A percentile compares a stretch with the other conserved stretches of the same genome.
Evolutionary conservation across 2,329 filamentous ascomycete species (phyloP).

Genomic region (Xylariales sp.): DNA sequence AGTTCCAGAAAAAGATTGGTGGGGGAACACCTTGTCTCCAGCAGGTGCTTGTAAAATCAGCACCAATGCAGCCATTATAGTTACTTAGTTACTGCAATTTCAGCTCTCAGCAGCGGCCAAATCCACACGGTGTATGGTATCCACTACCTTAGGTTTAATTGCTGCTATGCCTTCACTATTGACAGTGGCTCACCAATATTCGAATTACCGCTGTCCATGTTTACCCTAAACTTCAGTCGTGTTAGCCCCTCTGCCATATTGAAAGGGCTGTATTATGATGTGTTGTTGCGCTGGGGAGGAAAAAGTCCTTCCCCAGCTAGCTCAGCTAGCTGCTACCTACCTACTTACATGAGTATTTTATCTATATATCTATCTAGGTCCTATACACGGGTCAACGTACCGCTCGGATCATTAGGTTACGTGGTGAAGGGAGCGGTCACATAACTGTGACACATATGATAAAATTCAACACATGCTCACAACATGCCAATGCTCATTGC

Average conservation of each 20-base stretch:
- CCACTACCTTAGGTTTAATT: neutral
- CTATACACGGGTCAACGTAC: too few relatives aligned
- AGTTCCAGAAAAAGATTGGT: conserved; percentile 2
- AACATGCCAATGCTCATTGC: conserved; percentile 41
- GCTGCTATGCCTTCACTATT: neutral
- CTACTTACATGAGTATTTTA: too few relatives aligned
- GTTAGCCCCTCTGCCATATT: too few relatives aligned
- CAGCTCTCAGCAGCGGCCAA: conserved; percentile 16
- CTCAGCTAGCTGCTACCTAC: too few relatives aligned
- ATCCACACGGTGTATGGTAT: conserved; percentile 12
- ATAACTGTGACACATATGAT: conserved; percentile 18
- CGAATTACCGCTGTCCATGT: conserved; percentile 10
- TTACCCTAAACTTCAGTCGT: conserved; percentile 25
- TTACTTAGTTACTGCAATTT: conserved; percentile 25
- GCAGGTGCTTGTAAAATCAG: conserved; percentile 24
- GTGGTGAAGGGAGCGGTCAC: conserved; percentile 26
- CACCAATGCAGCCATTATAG: conserved; percentile 27
- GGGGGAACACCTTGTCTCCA: conserved; percentile 10
- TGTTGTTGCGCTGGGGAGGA: neutral
- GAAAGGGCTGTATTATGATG: too few relatives aligned
- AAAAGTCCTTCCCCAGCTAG: neutral
- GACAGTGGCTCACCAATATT: conserved; percentile 12
- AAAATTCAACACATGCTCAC: conserved; percentile 18
- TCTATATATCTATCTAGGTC: too few relatives aligned
- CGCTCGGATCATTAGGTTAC: too few relatives aligned